Base-by-base conservation (phyloP, 768 basidiomycete species). In the Jaapia argillacea region DNA sequence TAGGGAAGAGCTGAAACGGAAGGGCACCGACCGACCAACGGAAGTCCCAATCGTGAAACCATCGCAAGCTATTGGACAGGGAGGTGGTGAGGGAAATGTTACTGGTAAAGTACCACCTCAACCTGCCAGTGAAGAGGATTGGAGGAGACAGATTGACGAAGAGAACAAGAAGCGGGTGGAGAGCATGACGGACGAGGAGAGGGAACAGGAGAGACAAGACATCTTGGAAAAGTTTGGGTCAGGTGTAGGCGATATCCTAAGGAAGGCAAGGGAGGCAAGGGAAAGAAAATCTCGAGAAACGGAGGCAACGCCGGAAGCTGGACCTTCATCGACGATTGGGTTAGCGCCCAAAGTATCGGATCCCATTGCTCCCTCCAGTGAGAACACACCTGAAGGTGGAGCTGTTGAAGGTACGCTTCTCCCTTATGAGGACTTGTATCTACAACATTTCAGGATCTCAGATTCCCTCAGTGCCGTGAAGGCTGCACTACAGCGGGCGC, bases 151-250 rank as follows among this genome's bases (percentile, higher is more conserved):
- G 51, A 73, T 80, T 42, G 77, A 74, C 51, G 66, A 68, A 43
- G 84, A 89, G 54, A 92, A 93, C 49, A 68, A 72, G 45, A 59
- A 63, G 7, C 61, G 63, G 23, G 72, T 93, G 2, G 74, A 73
- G 14, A 58, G 54, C 1, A 93, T 93, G 91, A 70, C 72, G 2
- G 72, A 74, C 7, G 76, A 77, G 13, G 84, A 92, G 57, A 68
- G 79, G 6, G 77, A 81, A 48, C 59, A 72, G 41, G 88, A 85
- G 58, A 66, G 68, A 36, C 62, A 62, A 41, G 75, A 87, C 48
- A 74, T 93, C 33, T 44, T 85, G 22, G 78, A 85, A 47, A 71
- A 74, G 36, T 80, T 93, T 54, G 90, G 89, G 1, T 64, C 70
- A 1, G 77, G 74, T 14, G 68, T 89, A 6, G 67, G 69, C 2